Evolutionary conservation across 2,329 filamentous ascomycete species (phyloP).

Genomic region (Pseudogymnoascus sp.): DNA sequence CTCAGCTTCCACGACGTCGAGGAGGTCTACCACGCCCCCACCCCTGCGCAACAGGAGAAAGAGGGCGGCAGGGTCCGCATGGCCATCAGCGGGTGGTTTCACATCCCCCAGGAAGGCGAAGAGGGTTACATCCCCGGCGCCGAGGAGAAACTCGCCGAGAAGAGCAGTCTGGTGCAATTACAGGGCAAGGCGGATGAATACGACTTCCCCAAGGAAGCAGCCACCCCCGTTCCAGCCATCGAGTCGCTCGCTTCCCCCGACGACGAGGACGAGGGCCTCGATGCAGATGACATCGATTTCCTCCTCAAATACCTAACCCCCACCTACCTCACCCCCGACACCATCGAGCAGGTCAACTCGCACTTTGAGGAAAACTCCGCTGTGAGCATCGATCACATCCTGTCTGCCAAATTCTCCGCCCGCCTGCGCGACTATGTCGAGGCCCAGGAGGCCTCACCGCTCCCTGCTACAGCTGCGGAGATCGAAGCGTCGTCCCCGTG

Average conservation of each 20-base stretch:
- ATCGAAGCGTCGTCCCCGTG: constrained; percentile 55
- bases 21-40: constrained; percentile 76
- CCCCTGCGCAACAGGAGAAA: constrained; percentile 52
- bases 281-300: constrained; percentile 79
- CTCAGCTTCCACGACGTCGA: constrained; percentile 99
- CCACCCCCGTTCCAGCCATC: constrained; percentile 33
- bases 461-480: constrained; percentile 41
- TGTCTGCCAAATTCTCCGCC: constrained; percentile 69
- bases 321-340: constrained; percentile 86
- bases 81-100: constrained; percentile 98
- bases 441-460: constrained; percentile 47
- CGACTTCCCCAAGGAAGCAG: constrained; percentile 65
- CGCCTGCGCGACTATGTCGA: constrained; percentile 66
- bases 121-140: constrained; percentile 83
- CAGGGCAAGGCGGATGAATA: constrained; percentile 88
- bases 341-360: constrained; percentile 71
- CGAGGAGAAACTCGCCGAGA: constrained; percentile 80
- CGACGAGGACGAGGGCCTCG: constrained; percentile 42
- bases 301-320: constrained; percentile 85
- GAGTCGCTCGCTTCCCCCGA: constrained; percentile 12
- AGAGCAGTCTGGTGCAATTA: constrained; percentile 86
- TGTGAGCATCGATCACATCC: constrained; percentile 71
- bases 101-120: constrained; percentile 92
- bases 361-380: constrained; percentile 78
- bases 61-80: constrained; percentile 78